phyloP scores from a whole-genome alignment of 2,329 filamentous ascomycete species.

The Penicillium sp. region DNA sequence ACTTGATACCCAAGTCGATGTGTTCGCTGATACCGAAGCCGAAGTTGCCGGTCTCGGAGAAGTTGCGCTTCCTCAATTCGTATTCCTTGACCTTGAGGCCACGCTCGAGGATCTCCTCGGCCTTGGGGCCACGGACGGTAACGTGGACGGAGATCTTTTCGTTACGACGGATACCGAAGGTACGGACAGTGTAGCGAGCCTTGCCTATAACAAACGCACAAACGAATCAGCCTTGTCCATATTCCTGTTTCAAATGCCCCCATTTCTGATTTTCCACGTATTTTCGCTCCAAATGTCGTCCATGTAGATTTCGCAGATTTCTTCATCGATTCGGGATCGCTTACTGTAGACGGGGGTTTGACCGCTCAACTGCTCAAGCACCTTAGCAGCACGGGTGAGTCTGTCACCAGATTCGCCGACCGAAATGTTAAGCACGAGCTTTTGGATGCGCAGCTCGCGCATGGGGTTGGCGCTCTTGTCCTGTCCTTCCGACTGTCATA shows the following conservation, averaged over 20 bases:
- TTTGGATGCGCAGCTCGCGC: slow-evolving; percentile 99
- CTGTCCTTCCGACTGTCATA: slow-evolving; percentile 61
- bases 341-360: slow-evolving; percentile 99
- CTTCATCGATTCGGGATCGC: slow-evolving; percentile 33
- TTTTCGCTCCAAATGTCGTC: slow-evolving; percentile 3
- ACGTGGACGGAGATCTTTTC: slow-evolving; percentile 99
- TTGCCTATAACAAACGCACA: slow-evolving; percentile 62
- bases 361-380: slow-evolving; percentile 98
- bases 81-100: slow-evolving; percentile 99
- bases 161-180: slow-evolving; percentile 99
- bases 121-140: slow-evolving; percentile 98
- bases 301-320: not conserved
- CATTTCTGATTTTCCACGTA: too few relatives aligned
- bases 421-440: slow-evolving; percentile 99
- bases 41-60: slow-evolving; percentile 99
- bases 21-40: slow-evolving; percentile 99
- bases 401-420: slow-evolving; percentile 99
- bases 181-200: slow-evolving; percentile 99
- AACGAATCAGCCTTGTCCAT: not conserved
- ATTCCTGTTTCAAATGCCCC: not conserved
- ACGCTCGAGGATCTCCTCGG: slow-evolving; percentile 99
- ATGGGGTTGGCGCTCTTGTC: slow-evolving; percentile 94
- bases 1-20: slow-evolving; percentile 99
- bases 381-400: slow-evolving; percentile 99
- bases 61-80: slow-evolving; percentile 98